Evolutionary conservation across 176 grass and related monocot species (phyloP).

Genomic region (Oryza longistaminata): DNA sequence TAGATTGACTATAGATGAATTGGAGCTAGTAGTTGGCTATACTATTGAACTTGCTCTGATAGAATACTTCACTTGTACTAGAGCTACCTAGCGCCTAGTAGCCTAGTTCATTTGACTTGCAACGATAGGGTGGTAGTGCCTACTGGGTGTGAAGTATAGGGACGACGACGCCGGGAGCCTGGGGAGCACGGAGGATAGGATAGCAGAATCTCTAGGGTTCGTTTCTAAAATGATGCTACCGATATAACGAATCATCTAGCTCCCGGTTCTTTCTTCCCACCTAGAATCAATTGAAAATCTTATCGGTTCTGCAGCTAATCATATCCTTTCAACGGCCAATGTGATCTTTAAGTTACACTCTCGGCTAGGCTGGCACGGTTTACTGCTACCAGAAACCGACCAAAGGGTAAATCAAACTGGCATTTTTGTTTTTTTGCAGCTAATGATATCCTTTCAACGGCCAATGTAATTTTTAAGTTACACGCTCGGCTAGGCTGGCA

Average conservation of each 20-base stretch:
- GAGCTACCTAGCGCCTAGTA: not conserved
- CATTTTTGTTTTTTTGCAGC: not conserved
- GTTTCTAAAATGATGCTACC: conserved; percentile 32
- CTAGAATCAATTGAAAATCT: conserved; percentile 32
- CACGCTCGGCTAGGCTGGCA: not conserved
- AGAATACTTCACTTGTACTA: not conserved
- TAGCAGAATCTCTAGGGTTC: conserved; percentile 9
- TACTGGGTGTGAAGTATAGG: not conserved
- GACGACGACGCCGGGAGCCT: conserved; percentile 25
- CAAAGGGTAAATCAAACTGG: too few relatives aligned
- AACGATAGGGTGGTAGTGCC: not conserved
- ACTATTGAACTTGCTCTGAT: too few relatives aligned
- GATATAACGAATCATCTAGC: not conserved
- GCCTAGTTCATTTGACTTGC: conserved; percentile 6
- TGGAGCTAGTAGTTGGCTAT: too few relatives aligned
- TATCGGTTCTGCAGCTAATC: not conserved
- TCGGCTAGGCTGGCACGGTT: not conserved
- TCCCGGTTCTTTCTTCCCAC: not conserved
- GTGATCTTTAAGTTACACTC: not conserved
- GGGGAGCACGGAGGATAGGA: not conserved
- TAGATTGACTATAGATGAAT: too few relatives aligned
- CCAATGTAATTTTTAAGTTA: not conserved
- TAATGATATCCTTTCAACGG: not conserved
- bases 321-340: conserved; percentile 7
- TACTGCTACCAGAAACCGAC: too few relatives aligned